Evolutionary conservation across 768 basidiomycete species (phyloP).

Genomic region (Sutorius australiensis): DNA sequence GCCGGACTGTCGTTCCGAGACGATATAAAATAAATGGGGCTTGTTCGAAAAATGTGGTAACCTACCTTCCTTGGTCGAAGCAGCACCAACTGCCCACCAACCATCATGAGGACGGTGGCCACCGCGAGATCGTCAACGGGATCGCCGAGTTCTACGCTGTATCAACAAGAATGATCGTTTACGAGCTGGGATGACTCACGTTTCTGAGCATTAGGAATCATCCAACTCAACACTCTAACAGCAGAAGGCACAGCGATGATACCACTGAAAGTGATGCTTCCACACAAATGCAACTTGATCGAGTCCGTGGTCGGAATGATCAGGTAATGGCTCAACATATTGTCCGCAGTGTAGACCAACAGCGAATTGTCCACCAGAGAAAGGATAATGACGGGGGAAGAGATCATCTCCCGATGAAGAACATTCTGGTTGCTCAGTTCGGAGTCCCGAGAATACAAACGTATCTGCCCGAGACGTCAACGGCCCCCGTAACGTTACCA

Average conservation of each 20-base stretch:
- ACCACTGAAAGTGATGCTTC: constrained; percentile 91
- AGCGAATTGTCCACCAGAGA: constrained; percentile 94
- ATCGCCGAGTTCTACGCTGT: constrained; percentile 79
- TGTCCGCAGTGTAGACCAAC: constrained; percentile 91
- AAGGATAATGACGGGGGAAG: constrained; percentile 77
- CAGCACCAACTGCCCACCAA: constrained; percentile 86
- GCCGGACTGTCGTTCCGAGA: constrained; percentile 53
- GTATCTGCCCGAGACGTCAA: constrained; percentile 52
- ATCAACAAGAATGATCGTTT: constrained; percentile 6
- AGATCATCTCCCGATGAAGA: constrained; percentile 72
- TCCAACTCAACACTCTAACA: constrained; percentile 93
- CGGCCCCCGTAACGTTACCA: background rate
- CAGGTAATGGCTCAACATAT: constrained; percentile 88
- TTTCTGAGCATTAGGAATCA: constrained; percentile 91
- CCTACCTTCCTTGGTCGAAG: constrained; percentile 82
- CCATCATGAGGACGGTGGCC: constrained; percentile 94
- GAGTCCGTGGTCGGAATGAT: constrained; percentile 80
- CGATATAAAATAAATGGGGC: background rate
- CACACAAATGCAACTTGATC: constrained; percentile 86
- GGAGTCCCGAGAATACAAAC: constrained; percentile 89
- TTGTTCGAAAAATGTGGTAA: background rate
- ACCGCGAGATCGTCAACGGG: constrained; percentile 89
- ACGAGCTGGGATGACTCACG: constrained; percentile 47
- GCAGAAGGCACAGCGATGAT: constrained; percentile 80
- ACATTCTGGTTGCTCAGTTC: constrained; percentile 81